Evolutionary conservation across 2,329 filamentous ascomycete genomes (phyloP), one percentile per base, ranked within the genome.

Genomic region (Colletotrichum sublineola): DNA sequence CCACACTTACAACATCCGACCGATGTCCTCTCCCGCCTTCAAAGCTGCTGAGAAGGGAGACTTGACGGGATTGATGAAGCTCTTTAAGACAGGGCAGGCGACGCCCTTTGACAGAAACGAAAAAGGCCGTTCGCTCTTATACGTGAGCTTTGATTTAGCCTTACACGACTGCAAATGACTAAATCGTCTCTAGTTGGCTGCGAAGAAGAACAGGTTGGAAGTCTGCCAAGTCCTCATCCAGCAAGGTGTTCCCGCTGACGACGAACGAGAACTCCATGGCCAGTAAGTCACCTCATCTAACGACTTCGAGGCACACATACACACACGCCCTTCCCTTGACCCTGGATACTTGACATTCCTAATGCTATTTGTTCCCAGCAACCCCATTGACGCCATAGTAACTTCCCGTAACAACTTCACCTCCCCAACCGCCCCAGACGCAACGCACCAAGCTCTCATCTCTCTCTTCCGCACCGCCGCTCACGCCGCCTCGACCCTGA

Each of bases 381-480:
- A 46, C 42, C 42, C 42, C 18, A 46, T 46, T 6, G 42, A 46
- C 42, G 42, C 42, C 42, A 46, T 46, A 46, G 42, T 46, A 46
- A 8, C 1, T 20, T 46, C 42, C 42, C 42, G 42, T 18, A 20
- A 6, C 42, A 44, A 44, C 3, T 44, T 18, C 42, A 7, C 5
- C 5, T 44, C 42, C 11, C 24, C 9, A 7, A 31, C 42, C 42
- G 11, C 8, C 48, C 5, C 42, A 46, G 48, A 52, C 48, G 11
- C 48, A 52, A 52, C 48, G 38, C 65, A 56, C 31, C 18, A 15
- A 15, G 38, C 57, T 36, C 57, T 68, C 33, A 50, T 68, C 18
- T 36, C 57, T 33, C 67, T 80, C 1, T 80, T 80, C 1, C 72
- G 74, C 7, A 71, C 68, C 1, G 75, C 77, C 1, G 18, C 78